These are phyloP conservation scores for Gossypium longicalyx DNA, from an alignment of 345 rosid genomes.

Conservation along the genomic window DNA sequence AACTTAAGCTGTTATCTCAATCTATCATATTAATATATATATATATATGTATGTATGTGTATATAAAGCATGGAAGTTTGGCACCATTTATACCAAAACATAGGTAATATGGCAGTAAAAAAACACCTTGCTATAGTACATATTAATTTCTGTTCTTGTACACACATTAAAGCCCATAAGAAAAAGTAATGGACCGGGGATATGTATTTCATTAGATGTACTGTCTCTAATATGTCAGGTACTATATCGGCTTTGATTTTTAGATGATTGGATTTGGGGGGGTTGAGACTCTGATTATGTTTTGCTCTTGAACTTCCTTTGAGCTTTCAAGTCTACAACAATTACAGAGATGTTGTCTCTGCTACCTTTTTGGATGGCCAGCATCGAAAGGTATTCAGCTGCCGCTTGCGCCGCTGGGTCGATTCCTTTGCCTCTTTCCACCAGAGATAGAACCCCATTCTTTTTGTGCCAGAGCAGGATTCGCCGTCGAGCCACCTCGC, in stretches of 20 bases:
- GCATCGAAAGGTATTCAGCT: conserved; percentile 65
- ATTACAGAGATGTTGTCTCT: conserved; percentile 79
- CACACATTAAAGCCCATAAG: conserved; percentile 18
- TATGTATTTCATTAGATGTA: conserved; percentile 13
- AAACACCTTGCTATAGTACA: neutral
- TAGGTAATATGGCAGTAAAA: neutral
- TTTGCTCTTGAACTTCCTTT: conserved; percentile 74
- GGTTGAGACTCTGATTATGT: neutral
- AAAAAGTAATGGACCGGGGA: conserved; percentile 14
- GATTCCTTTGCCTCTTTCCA: conserved; percentile 57
- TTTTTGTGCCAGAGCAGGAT: conserved; percentile 79
- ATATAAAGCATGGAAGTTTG: neutral
- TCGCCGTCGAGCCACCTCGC: conserved; percentile 63
- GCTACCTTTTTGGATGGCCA: conserved; percentile 81
- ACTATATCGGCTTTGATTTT: neutral
- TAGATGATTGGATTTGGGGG: neutral
- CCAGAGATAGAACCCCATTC: conserved; percentile 44
- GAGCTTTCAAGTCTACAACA: conserved; percentile 87
- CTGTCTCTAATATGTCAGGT: conserved; percentile 8
- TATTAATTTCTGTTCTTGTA: conserved; percentile 14
- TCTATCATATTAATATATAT: neutral
- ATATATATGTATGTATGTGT: neutral
- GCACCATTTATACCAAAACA: neutral
- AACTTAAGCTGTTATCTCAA: neutral
- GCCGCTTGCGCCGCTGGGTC: conserved; percentile 84